Percentiles rank a stretch among this genome's conserved stretches.
These are phyloP conservation scores for Anethum foeniculum DNA, from an alignment of 140 eudicot genomes.

Conservation along the genomic window DNA sequence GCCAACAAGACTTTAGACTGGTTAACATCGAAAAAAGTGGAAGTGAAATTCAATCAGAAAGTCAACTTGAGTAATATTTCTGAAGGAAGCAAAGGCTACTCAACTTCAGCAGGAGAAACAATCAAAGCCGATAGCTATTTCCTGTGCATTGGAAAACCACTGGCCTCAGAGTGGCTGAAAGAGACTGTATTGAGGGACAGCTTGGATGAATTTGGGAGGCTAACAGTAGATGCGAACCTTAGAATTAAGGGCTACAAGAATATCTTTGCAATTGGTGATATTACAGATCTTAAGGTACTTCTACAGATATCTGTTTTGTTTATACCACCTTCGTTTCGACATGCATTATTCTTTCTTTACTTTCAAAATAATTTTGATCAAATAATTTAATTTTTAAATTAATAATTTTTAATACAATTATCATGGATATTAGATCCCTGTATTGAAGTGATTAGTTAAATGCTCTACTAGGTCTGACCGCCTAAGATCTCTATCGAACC, in stretches of 20 bases:
- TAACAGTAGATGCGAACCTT: constrained; percentile 58
- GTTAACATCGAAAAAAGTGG: constrained; percentile 61
- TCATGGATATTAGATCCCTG: neutral
- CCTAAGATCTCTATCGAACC: neutral
- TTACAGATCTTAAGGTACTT: constrained; percentile 58
- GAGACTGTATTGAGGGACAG: constrained; percentile 41
- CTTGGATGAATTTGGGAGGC: constrained; percentile 52
- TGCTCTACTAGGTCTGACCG: neutral
- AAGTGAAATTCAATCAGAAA: constrained; percentile 59
- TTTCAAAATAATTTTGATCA: neutral
- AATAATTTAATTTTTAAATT: neutral
- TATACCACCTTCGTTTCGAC: neutral
- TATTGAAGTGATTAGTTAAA: neutral
- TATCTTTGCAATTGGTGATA: constrained; percentile 78
- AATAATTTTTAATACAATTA: neutral
- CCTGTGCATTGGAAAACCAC: constrained; percentile 62
- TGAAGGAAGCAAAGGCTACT: constrained; percentile 39
- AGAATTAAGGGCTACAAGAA: constrained; percentile 61
- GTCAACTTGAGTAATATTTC: constrained; percentile 36
- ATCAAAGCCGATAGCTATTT: constrained; percentile 64
- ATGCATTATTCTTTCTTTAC: neutral
- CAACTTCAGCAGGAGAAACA: constrained; percentile 57
- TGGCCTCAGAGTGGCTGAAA: constrained; percentile 62
- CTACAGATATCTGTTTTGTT: neutral
- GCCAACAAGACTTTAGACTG: constrained; percentile 66